phyloP scores from a whole-genome alignment of 768 basidiomycete genomes.

The Suillus subaureus region DNA sequence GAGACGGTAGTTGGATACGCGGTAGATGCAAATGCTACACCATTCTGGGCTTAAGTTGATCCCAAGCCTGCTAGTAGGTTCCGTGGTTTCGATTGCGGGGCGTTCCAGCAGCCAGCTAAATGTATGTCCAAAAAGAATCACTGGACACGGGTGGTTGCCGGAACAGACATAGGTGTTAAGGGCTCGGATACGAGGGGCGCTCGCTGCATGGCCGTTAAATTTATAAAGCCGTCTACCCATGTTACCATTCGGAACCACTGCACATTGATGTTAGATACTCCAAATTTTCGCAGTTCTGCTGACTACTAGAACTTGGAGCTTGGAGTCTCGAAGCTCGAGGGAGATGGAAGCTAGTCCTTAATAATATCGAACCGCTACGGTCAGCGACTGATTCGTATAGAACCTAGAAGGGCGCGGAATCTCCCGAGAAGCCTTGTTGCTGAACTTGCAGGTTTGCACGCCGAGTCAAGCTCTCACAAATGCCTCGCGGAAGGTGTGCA shows the following conservation, averaged over 20 bases:
- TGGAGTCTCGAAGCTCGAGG: not conserved
- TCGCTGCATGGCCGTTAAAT: not conserved
- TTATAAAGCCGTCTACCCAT: not conserved
- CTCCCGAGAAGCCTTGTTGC: not conserved
- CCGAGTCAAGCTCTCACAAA: not conserved
- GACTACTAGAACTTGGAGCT: not conserved
- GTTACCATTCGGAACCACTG: not conserved
- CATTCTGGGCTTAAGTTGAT: not conserved
- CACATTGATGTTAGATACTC: not conserved
- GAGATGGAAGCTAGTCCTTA: not conserved
- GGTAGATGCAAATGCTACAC: not conserved
- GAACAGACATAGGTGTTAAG: not conserved
- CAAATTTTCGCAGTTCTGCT: not conserved
- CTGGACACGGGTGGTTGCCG: not conserved
- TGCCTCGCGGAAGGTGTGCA: not conserved
- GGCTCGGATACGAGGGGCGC: not conserved
- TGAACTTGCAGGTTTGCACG: constrained; percentile 4
- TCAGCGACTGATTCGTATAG: not conserved
- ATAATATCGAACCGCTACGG: not conserved
- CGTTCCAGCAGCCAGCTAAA: not conserved
- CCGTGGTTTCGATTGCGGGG: not conserved
- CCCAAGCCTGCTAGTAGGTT: not conserved
- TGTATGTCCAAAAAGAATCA: not conserved
- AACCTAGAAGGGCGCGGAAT: not conserved
- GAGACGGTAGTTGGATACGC: not conserved